Evolutionary conservation across 345 rosid species (phyloP).

Genomic region (Aurinia saxatilis): DNA sequence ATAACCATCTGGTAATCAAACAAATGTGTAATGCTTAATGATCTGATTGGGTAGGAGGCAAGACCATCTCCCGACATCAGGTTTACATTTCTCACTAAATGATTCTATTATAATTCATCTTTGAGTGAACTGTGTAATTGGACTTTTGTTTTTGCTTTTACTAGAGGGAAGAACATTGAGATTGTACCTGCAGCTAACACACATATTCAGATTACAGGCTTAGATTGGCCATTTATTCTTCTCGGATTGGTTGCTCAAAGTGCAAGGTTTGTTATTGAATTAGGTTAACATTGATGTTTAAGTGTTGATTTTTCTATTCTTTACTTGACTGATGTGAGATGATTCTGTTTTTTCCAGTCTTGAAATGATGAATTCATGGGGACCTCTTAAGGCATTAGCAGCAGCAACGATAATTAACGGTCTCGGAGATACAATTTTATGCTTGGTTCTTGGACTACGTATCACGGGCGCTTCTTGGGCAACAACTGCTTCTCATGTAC

Average conservation of each 20-base stretch:
- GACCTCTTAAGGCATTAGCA: constrained; percentile 80
- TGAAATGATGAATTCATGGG: too few relatives aligned
- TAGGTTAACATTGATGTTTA: neutral
- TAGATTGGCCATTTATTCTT: constrained; percentile 89
- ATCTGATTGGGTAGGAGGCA: too few relatives aligned
- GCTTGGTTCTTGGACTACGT: constrained; percentile 72
- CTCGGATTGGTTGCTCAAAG: constrained; percentile 97
- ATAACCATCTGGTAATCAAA: too few relatives aligned
- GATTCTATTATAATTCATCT: neutral
- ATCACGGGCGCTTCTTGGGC: constrained; percentile 97
- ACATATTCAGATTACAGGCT: constrained; percentile 87
- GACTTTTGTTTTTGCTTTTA: constrained; percentile 2
- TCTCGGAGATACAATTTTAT: constrained; percentile 67
- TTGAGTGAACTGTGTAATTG: constrained; percentile 1
- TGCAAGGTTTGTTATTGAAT: constrained; percentile 56
- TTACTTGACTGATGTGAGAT: too few relatives aligned
- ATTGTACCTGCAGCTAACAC: constrained; percentile 76
- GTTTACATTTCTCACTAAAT: too few relatives aligned
- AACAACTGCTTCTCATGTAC: constrained; percentile 83
- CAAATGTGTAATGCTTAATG: too few relatives aligned
- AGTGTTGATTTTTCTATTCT: constrained; percentile 39
- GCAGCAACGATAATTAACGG: constrained; percentile 71
- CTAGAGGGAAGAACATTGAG: too few relatives aligned
- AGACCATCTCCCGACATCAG: too few relatives aligned
- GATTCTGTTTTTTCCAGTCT: too few relatives aligned